Evolutionary conservation across 805 yeast genomes (phyloP), one percentile per base, ranked within the genome.

Genomic region (Lachancea cidri): DNA sequence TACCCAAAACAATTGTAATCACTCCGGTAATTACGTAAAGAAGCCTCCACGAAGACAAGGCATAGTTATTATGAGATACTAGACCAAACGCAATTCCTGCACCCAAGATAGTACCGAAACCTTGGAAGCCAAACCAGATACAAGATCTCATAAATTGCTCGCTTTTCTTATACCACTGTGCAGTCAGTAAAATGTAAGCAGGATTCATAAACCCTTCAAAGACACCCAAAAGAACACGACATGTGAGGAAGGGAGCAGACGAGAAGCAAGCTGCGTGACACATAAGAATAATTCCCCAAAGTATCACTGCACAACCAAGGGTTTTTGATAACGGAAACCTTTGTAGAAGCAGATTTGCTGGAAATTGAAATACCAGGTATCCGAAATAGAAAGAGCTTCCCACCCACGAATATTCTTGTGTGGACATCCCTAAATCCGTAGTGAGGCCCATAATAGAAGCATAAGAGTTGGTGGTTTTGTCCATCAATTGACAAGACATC

Each of bases 11-110:
- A 8, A 74, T 54, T 2, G 83, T 76, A 38, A 77, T 62, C 11
- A 62, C 54, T 8, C 86, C 86, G 22, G 71, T 64, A 17, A 76
- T 65, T 31, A 80, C 58, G 51, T 68, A 79, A 2, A 76, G 53
- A 11, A 72, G 48, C 51, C 70, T 73, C 84, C 84, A 80, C 2
- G 76, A 58, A 3, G 52, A 64, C 4, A 73, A 51, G 25, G 62
- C 42, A 16, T 58, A 40, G 5, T 48, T 55, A 51, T 70, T 58
- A 1, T 36, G 38, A 13, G 7, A 6, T 44, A 65, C 55, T 35
- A 71, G 49, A 2, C 74, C 77, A 48, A 73, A 75, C 1, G 78
- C 74, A 38, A 75, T 71, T 9, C 66, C 65, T 13, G 69, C 68
- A 13, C 79, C 79, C 5, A 72, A 25, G 2, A 73, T 53, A 4